Base-by-base conservation (phyloP, 2,329 filamentous ascomycete genomes). In the Thielaviopsis populi region DNA sequence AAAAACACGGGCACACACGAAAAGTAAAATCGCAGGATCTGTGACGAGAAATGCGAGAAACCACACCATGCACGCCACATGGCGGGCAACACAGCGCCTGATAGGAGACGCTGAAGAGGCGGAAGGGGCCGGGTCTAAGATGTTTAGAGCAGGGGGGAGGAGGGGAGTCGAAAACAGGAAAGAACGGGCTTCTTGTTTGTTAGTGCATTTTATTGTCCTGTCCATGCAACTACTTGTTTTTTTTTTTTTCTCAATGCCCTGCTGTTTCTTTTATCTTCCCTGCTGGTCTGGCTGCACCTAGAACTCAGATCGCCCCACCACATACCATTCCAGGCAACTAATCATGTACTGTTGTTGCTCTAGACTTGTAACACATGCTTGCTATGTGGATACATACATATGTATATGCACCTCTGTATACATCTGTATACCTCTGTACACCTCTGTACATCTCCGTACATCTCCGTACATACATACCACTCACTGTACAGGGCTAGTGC, bases 11-110 rank as follows among this genome's bases (percentile, higher is more conserved):
- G 46, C 46, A 50, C 46, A 50, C 46, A 50, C 22, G 46, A 50
- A 50, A 50, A 50, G 13, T 6, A 56, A 37, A 56, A 56, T 56
- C 53, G n/a, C 27, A 37, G 53, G 53, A 56, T 56, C 53, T 56
- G 53, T 56, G 53, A 56, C 53, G 53, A 56, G 27, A 56, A 56
- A 56, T 56, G 53, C 53, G 37, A 56, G 53, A 56, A 56, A 56
- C 27, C 53, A 56, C 53, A 56, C 27, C 53, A 56, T 56, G 53
- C 27, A 56, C 53, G 53, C 53, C 53, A 56, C 53, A 56, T 56
- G 27, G 53, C 53, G 53, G 37, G 53, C n/a, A n/a, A n/a, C n/a
- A 56, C 27, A 27, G 53, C 37, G 53, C 53, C 53, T 56, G 53
- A n/a, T 56, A 27, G 27, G 24, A 56, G 53, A 56, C 27, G 53